These are phyloP conservation scores for Rubroboletus pulcherrimus DNA, from an alignment of 768 basidiomycete genomes.

Conservation along the genomic window DNA sequence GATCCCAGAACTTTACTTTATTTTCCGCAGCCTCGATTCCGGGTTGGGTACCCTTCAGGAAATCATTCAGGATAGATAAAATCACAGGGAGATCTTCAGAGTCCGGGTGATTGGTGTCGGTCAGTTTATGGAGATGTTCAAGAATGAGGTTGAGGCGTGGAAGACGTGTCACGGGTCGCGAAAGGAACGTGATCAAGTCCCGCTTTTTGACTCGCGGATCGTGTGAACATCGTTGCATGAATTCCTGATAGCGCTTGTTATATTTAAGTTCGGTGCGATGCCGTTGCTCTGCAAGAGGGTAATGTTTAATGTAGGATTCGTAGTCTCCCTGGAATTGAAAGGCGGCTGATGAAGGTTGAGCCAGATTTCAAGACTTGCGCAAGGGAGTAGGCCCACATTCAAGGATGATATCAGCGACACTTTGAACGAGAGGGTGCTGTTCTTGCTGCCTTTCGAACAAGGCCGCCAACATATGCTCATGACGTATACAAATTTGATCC, in stretches of 20 bases:
- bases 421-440: slow-evolving; percentile 78
- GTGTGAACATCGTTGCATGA: slow-evolving; percentile 57
- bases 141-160: slow-evolving; percentile 75
- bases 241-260: slow-evolving; percentile 64
- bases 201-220: slow-evolving; percentile 70
- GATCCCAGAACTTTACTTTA: slow-evolving; percentile 83
- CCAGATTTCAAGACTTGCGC: slow-evolving; percentile 2
- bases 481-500: slow-evolving; percentile 59
- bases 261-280: slow-evolving; percentile 73
- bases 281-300: slow-evolving; percentile 78
- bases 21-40: slow-evolving; percentile 89
- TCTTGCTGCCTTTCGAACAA: slow-evolving; percentile 82
- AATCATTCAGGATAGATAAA: slow-evolving; percentile 60
- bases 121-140: slow-evolving; percentile 63
- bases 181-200: slow-evolving; percentile 78
- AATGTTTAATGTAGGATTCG: slow-evolving; percentile 83
- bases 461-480: slow-evolving; percentile 62
- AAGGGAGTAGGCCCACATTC: slow-evolving; percentile 48
- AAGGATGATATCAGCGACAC: slow-evolving; percentile 81
- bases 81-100: slow-evolving; percentile 72
- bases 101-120: slow-evolving; percentile 76
- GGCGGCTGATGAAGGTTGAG: slow-evolving; percentile 28
- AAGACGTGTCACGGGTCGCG: slow-evolving; percentile 84
- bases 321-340: slow-evolving; percentile 59
- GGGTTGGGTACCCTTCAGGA: slow-evolving; percentile 82